phyloP scores from a whole-genome alignment of 2,329 filamentous ascomycete species.

The Clonostachys byssicola region DNA sequence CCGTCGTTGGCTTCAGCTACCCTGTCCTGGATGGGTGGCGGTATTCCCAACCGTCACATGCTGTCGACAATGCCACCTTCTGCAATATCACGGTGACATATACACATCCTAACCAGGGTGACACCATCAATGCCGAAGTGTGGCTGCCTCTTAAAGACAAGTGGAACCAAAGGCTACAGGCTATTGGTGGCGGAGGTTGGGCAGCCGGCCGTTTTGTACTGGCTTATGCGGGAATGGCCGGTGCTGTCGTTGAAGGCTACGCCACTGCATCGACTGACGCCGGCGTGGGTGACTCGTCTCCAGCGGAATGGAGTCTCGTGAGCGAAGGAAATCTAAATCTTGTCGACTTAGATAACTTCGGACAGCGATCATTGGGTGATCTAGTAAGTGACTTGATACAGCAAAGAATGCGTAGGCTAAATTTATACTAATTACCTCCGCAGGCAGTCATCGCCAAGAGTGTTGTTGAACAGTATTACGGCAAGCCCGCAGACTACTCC shows the following conservation, averaged over 20 bases:
- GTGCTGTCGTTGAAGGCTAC: slow-evolving; percentile 7
- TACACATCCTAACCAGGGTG: slow-evolving; percentile 3
- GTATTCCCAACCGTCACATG: not conserved
- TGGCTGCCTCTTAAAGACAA: slow-evolving; percentile 11
- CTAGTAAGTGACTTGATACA: too few species aligned
- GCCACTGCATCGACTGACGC: slow-evolving; percentile 10
- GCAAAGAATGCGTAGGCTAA: too few species aligned
- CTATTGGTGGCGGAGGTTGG: slow-evolving; percentile 21
- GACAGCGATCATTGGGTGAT: too few species aligned
- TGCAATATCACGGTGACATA: slow-evolving; percentile 11
- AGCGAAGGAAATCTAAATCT: slow-evolving; percentile 14
- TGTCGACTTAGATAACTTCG: slow-evolving; percentile 1
- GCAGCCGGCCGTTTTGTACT: slow-evolving; percentile 9
- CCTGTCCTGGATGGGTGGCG: not conserved
- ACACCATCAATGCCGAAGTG: slow-evolving; percentile 5
- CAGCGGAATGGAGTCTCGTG: slow-evolving; percentile 1
- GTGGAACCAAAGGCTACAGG: slow-evolving; percentile 22
- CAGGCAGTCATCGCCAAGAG: slow-evolving; percentile 33
- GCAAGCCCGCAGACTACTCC: slow-evolving; percentile 25
- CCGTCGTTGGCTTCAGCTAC: not conserved
- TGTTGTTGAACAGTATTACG: slow-evolving; percentile 36
- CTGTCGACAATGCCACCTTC: slow-evolving; percentile 1
- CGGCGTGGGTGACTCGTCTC: not conserved
- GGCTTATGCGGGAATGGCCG: slow-evolving; percentile 4
- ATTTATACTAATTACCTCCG: not conserved